Evolutionary conservation across 192 early-diverging fungal species (phyloP).

Genomic region (Umbelopsis isabellina): DNA sequence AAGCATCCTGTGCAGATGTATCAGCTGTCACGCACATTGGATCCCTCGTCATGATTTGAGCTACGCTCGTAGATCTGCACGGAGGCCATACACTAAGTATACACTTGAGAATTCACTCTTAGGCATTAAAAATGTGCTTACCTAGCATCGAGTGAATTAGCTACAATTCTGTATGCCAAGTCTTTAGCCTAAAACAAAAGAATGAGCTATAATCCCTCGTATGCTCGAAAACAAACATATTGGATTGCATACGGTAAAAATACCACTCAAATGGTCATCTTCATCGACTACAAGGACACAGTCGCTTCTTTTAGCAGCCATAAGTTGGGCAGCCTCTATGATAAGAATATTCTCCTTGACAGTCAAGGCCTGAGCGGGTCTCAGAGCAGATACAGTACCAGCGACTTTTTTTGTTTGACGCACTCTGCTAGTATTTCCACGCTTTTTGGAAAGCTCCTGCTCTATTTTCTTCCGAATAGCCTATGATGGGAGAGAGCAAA

Average conservation of each 20-base stretch:
- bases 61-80: slow-evolving; percentile 55
- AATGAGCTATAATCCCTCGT: neutral
- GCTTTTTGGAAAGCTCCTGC: slow-evolving; percentile 66
- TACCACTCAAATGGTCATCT: slow-evolving; percentile 87
- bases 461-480: slow-evolving; percentile 79
- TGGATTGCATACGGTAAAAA: slow-evolving; percentile 59
- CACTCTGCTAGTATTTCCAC: slow-evolving; percentile 31
- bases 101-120: neutral
- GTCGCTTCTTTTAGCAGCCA: slow-evolving; percentile 97
- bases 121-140: slow-evolving; percentile 6
- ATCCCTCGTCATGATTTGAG: slow-evolving; percentile 79
- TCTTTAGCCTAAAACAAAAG: slow-evolving; percentile 68
- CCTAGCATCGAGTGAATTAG: slow-evolving; percentile 68
- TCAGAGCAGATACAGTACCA: slow-evolving; percentile 69
- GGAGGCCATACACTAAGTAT: neutral
- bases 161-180: slow-evolving; percentile 84
- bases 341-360: slow-evolving; percentile 65
- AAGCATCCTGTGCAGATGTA: slow-evolving; percentile 73
- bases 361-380: slow-evolving; percentile 75
- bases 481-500: slow-evolving; percentile 28
- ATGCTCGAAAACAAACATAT: neutral
- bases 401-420: slow-evolving; percentile 41
- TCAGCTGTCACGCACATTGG: slow-evolving; percentile 84
- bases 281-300: slow-evolving; percentile 92
- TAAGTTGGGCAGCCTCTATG: slow-evolving; percentile 78